phyloP scores from a whole-genome alignment of 345 rosid genomes.

The Noccaea bulbosa region DNA sequence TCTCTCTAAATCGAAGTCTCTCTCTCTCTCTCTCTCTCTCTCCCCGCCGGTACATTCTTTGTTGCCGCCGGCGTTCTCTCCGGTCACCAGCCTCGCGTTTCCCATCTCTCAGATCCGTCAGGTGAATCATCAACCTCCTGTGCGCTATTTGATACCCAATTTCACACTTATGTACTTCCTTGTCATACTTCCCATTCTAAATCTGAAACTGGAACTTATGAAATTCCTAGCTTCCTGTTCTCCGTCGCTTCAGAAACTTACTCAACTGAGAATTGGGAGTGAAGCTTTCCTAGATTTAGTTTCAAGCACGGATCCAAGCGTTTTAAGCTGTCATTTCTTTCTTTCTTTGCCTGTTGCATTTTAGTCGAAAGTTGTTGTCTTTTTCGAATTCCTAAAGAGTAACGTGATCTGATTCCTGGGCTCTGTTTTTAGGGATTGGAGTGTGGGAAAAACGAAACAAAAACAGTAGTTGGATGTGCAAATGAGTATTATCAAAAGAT shows the following conservation, averaged over 20 bases:
- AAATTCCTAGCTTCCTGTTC: too few relatives aligned
- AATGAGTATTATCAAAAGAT: constrained; percentile 85
- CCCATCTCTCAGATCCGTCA: constrained; percentile 32
- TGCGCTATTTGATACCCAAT: neutral
- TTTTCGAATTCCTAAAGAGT: neutral
- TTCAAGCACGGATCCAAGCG: too few relatives aligned
- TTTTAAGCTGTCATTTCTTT: too few relatives aligned
- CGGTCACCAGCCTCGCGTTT: neutral
- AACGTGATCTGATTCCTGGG: constrained; percentile 29
- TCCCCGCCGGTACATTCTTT: constrained; percentile 8
- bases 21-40: constrained; percentile 13
- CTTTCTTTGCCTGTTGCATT: neutral
- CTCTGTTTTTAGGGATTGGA: constrained; percentile 34
- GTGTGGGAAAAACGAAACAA: constrained; percentile 12
- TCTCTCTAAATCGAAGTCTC: neutral
- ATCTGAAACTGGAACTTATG: too few relatives aligned
- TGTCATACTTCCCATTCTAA: too few relatives aligned
- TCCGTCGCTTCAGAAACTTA: too few relatives aligned
- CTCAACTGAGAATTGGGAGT: too few relatives aligned
- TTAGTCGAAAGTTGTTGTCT: neutral
- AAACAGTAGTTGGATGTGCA: constrained; percentile 47
- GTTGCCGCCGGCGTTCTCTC: constrained; percentile 21
- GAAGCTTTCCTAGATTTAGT: neutral
- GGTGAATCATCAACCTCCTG: constrained; percentile 2
- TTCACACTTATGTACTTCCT: neutral